These are phyloP conservation scores for Trametes elegans DNA, from an alignment of 768 basidiomycete genomes.

Conservation along the genomic window DNA sequence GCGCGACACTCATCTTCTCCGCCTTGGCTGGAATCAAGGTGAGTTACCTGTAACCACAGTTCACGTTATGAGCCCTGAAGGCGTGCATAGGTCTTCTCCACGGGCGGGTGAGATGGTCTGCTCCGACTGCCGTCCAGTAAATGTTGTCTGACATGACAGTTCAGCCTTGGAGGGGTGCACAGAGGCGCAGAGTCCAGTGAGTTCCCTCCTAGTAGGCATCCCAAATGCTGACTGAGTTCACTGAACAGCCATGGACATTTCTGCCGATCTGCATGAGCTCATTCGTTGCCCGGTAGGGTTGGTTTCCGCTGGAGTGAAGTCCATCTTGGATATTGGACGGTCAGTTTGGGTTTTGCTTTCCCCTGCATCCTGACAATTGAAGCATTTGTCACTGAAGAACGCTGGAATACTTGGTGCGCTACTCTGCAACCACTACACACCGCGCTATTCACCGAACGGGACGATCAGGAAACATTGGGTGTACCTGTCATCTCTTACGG, in stretches of 20 bases:
- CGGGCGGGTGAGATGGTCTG: conserved; percentile 74
- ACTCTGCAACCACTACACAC: too few relatives aligned
- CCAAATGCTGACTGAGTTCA: neutral
- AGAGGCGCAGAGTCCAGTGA: conserved; percentile 67
- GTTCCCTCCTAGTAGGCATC: conserved; percentile 13
- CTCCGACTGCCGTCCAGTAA: neutral
- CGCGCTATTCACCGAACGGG: neutral
- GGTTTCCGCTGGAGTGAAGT: conserved; percentile 92
- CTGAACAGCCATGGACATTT: conserved; percentile 90
- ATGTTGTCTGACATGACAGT: neutral
- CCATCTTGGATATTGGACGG: conserved; percentile 91
- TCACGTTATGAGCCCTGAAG: conserved; percentile 5
- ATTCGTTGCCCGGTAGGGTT: conserved; percentile 87
- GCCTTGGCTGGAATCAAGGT: conserved; percentile 87
- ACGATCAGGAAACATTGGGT: conserved; percentile 83
- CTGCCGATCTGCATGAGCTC: conserved; percentile 90
- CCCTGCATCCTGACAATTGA: neutral
- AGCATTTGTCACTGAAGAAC: conserved; percentile 47
- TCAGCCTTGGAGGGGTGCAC: conserved; percentile 82
- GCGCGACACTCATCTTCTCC: conserved; percentile 71
- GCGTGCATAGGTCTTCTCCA: conserved; percentile 86
- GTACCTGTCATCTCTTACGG: conserved; percentile 87
- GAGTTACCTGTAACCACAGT: conserved; percentile 13
- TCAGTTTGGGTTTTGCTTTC: conserved; percentile 23
- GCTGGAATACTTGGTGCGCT: conserved; percentile 69